These are phyloP conservation scores for Pythium graminicola DNA, from an alignment of 352 stramenopile species.

Conservation along the genomic window DNA sequence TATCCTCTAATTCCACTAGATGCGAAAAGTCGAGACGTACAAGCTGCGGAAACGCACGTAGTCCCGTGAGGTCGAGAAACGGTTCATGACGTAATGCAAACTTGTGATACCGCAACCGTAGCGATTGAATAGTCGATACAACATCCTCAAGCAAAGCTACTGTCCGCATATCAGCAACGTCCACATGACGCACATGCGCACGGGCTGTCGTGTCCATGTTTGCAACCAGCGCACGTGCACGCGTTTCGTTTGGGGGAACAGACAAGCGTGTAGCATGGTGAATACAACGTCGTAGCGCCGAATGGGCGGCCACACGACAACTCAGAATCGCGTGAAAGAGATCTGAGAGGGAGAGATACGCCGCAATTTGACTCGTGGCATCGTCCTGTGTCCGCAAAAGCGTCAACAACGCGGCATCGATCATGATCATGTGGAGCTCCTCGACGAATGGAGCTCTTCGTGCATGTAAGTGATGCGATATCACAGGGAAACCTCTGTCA, in stretches of 20 bases:
- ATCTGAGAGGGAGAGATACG: constrained; percentile 18
- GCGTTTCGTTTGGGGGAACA: constrained; percentile 10
- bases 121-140: constrained; percentile 1
- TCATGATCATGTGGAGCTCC: background rate
- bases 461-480: background rate
- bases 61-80: constrained; percentile 9
- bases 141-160: constrained; percentile 2
- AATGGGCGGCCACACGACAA: constrained; percentile 11
- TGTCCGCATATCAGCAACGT: constrained; percentile 12
- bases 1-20: constrained; percentile 11
- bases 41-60: constrained; percentile 16
- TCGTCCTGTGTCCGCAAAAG: constrained; percentile 22
- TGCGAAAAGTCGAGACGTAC: constrained; percentile 7
- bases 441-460: background rate
- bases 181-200: constrained; percentile 5
- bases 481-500: background rate
- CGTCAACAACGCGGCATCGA: constrained; percentile 4
- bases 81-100: constrained; percentile 11
- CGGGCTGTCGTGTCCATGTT: constrained; percentile 5
- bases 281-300: constrained; percentile 16
- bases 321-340: constrained; percentile 17
- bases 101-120: constrained; percentile 10
- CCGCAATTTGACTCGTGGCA: constrained; percentile 14
- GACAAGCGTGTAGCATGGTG: constrained; percentile 10
- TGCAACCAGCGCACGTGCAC: background rate